Evolutionary conservation across 2,329 filamentous ascomycete genomes (phyloP).

Genomic region (Diaporthe ilicicola): DNA sequence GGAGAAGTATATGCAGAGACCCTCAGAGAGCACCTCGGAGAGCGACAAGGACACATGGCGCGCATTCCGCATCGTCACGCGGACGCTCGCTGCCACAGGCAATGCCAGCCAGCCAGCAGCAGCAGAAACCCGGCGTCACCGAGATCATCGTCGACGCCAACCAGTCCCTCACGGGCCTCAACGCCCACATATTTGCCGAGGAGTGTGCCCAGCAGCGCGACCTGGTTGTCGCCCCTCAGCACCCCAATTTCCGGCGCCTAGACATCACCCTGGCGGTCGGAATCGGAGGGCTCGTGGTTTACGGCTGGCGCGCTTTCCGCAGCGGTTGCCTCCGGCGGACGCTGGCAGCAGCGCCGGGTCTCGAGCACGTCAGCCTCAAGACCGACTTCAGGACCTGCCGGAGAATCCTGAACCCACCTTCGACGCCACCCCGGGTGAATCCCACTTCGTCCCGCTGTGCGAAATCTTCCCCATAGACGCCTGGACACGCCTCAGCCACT

Average conservation of each 20-base stretch:
- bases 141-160: conserved; percentile 47
- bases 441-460: conserved; percentile 36
- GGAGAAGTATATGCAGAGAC: too few relatives aligned
- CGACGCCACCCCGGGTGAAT: too few relatives aligned
- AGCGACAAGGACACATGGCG: conserved; percentile 41
- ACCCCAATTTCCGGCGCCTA: conserved; percentile 40
- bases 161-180: conserved; percentile 43
- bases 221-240: conserved; percentile 37
- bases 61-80: conserved; percentile 42
- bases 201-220: conserved; percentile 38
- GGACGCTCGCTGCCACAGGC: conserved; percentile 38
- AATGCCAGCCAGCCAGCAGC: too few relatives aligned
- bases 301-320: conserved; percentile 30
- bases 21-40: too few relatives aligned
- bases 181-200: conserved; percentile 42
- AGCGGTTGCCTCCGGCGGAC: conserved; percentile 33
- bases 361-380: conserved; percentile 39
- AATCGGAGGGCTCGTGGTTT: conserved; percentile 25
- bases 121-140: conserved; percentile 39
- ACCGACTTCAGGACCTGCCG: conserved; percentile 34
- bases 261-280: conserved; percentile 38
- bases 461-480: conserved; percentile 38
- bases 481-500: conserved; percentile 39
- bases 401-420: too few relatives aligned
- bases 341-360: conserved; percentile 32